phyloP scores from a whole-genome alignment of 2,329 filamentous ascomycete species.

The Penicillium hesseltinei region DNA sequence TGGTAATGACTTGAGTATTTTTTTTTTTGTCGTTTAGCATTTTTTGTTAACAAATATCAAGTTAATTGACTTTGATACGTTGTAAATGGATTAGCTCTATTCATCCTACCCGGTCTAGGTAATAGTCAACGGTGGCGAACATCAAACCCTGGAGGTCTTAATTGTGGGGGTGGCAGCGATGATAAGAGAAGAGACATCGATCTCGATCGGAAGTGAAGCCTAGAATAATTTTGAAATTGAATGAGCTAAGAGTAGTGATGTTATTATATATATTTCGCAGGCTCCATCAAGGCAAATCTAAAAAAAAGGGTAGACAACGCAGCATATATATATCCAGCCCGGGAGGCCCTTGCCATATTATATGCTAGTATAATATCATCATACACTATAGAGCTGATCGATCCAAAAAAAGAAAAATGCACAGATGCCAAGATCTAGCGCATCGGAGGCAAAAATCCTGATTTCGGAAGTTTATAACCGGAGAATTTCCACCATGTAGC shows the following conservation, averaged over 20 bases:
- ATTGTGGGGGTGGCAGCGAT: background rate
- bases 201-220: background rate
- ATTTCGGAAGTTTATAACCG: constrained; percentile 8
- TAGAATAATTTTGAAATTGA: background rate
- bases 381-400: background rate
- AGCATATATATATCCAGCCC: background rate
- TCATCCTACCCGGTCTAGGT: background rate
- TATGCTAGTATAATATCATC: background rate
- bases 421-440: background rate
- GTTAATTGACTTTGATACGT: background rate
- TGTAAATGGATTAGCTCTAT: background rate
- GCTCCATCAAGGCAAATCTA: too few relatives aligned
- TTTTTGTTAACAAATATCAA: background rate
- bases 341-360: background rate
- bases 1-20: background rate
- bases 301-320: too few relatives aligned
- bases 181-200: background rate
- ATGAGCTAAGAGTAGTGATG: background rate
- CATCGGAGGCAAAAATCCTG: constrained; percentile 4
- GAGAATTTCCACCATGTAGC: background rate
- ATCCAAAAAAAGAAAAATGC: background rate
- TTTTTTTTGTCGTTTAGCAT: too few relatives aligned
- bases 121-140: background rate
- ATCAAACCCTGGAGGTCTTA: background rate
- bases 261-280: background rate